Evolutionary conservation across 2,329 filamentous ascomycete species (phyloP).

Genomic region (Aureobasidium zeae): DNA sequence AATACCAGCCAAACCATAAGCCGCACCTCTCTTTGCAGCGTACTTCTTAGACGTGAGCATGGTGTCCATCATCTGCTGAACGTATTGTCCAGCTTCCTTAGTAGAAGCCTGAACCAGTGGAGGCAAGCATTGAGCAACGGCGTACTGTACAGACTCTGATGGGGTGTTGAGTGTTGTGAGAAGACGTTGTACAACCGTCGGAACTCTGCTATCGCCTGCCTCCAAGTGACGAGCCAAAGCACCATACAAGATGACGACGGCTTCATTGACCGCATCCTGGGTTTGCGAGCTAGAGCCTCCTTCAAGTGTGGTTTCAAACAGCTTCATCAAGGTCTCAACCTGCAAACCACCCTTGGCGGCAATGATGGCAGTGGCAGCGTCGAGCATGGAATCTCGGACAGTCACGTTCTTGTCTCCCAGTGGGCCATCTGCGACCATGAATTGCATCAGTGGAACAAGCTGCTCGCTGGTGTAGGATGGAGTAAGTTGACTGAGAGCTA

Average conservation of each 20-base stretch:
- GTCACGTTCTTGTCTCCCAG: conserved; percentile 70
- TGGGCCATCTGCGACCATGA: conserved; percentile 76
- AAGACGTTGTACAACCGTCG: conserved; percentile 76
- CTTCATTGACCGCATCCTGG: conserved; percentile 87
- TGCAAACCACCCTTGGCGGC: conserved; percentile 69
- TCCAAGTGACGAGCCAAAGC: conserved; percentile 82
- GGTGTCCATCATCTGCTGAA: conserved; percentile 69
- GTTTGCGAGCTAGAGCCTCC: conserved; percentile 70
- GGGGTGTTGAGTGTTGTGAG: conserved; percentile 84
- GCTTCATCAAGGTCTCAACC: conserved; percentile 82
- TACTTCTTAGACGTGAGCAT: conserved; percentile 86
- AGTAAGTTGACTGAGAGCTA: conserved; percentile 76
- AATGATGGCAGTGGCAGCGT: conserved; percentile 75
- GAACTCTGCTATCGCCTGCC: conserved; percentile 75
- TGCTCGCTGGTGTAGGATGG: conserved; percentile 57
- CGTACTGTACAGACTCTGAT: conserved; percentile 93
- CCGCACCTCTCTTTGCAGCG: conserved; percentile 82
- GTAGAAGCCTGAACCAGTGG: conserved; percentile 76
- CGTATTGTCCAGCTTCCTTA: conserved; percentile 69
- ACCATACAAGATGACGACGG: conserved; percentile 94
- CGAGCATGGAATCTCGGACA: conserved; percentile 84
- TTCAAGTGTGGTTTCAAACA: conserved; percentile 83
- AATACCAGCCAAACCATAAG: conserved; percentile 87
- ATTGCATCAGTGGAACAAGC: conserved; percentile 70
- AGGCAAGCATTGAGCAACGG: conserved; percentile 86